These are phyloP conservation scores for Gossypium lobatum DNA, from an alignment of 441 rosid species.

Conservation along the genomic window DNA sequence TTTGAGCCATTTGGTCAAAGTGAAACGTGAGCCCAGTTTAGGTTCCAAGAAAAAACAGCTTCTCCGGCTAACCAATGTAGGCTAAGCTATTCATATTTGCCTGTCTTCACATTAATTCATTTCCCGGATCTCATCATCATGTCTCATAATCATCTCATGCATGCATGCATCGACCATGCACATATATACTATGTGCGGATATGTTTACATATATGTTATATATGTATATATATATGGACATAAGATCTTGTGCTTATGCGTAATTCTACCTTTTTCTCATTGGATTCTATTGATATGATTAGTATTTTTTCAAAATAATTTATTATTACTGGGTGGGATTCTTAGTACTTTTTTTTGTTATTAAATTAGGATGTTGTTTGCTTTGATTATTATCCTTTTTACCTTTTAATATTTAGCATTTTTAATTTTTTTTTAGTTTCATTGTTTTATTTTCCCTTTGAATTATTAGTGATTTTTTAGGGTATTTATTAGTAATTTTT, in stretches of 20 bases:
- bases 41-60: constrained; percentile 20
- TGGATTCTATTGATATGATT: not conserved
- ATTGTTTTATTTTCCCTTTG: no score
- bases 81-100: not conserved
- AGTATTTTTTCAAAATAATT: not conserved
- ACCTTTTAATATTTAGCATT: no score
- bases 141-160: not conserved
- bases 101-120: not conserved
- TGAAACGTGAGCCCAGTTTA: constrained; percentile 33
- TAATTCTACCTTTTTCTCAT: not conserved
- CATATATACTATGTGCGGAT: not conserved
- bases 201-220: not conserved
- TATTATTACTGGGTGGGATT: no score
- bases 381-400: no score
- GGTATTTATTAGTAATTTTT: no score
- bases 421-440: no score
- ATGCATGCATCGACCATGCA: not conserved
- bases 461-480: no score
- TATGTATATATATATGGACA: not conserved
- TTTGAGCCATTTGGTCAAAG: constrained; percentile 45
- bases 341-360: no score
- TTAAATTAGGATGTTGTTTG: no score
- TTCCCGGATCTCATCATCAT: not conserved
- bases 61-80: constrained; percentile 17
- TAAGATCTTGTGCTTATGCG: not conserved